Conservation (phyloP, 257 asterid genomes). For the Coffea canephora region DNA sequence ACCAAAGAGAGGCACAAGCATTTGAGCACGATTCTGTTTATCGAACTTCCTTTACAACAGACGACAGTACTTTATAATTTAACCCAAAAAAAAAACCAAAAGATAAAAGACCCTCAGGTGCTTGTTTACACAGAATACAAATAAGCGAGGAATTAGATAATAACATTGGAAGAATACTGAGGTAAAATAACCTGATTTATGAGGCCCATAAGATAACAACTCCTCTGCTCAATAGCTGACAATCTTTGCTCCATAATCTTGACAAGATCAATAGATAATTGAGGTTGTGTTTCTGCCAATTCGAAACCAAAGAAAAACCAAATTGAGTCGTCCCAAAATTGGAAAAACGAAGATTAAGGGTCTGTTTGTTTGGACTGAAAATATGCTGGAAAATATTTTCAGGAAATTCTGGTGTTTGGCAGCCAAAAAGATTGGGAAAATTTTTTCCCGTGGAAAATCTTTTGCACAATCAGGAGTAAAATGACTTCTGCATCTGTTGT, state of each 20-base stretch:
- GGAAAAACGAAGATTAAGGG: background rate
- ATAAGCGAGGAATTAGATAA: background rate
- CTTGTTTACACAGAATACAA: constrained; percentile 23
- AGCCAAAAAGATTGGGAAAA: too few species aligned
- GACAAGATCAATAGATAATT: constrained; percentile 67
- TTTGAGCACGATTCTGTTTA: background rate
- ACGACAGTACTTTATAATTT: too few species aligned
- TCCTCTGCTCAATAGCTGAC: constrained; percentile 60
- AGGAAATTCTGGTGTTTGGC: too few species aligned
- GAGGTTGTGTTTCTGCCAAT: constrained; percentile 40
- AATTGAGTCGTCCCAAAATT: background rate
- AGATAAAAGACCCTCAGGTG: background rate
- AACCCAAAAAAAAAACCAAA: constrained; percentile 4
- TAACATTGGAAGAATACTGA: background rate
- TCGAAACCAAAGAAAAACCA: background rate
- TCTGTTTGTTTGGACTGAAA: too few species aligned
- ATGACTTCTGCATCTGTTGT: too few species aligned
- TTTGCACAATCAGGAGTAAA: too few species aligned
- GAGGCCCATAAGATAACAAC: constrained; percentile 52
- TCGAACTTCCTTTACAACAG: background rate
- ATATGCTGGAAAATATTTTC: too few species aligned
- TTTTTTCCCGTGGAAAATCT: too few species aligned
- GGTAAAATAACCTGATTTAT: constrained; percentile 46
- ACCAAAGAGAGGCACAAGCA: background rate
- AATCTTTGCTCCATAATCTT: constrained; percentile 75